Evolutionary conservation across 768 basidiomycete species (phyloP), one percentile per base, ranked within the genome.

Genomic region (Leccinum pellstonianum): DNA sequence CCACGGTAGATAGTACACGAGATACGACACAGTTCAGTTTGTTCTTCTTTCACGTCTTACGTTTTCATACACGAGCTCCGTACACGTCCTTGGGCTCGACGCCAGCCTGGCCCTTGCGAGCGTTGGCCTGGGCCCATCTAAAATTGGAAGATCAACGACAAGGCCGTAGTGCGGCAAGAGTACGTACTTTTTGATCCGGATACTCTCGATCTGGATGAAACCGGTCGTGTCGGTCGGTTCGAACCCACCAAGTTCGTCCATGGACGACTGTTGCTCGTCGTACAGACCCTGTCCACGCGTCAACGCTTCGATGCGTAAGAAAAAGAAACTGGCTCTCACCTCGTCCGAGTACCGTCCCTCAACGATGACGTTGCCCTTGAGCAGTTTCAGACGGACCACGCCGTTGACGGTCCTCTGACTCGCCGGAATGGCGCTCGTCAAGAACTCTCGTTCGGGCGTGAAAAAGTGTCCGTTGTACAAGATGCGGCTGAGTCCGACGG

Each of bases 401-500:
- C 97, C 97, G 68, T 98, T 98, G 64, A 99, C 97, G 25, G 95
- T 97, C 76, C 91, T 83, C 80, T 99, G 97, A 74, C 91, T 93
- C 46, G 93, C 87, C 4, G 95, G 93, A 71, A 98, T 93, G 56
- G 91, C 84, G 69, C 88, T 86, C 48, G 88, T 89, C 69, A 98
- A 79, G 70, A 98, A 98, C 77, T 98, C 97, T 64, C 96, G 84
- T 77, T 98, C 97, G 50, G 97, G 95, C n/a, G 95, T 96, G 84
- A 98, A 99, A 86, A 94, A 98, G 79, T 96, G 94, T 38, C 96
- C 97, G 71, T 98, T 98, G 82, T 99, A 98, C 52, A 99, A 79
- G 70, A 99, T 95, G 66, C 88, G 81, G 74, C 91, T 87, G 57
- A 98, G 81, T 73, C 90, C 89, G 68, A 92, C 80, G 23, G 97